Base-by-base conservation (phyloP, 306 rosid genomes). In the Citrullus mucosospermus region DNA sequence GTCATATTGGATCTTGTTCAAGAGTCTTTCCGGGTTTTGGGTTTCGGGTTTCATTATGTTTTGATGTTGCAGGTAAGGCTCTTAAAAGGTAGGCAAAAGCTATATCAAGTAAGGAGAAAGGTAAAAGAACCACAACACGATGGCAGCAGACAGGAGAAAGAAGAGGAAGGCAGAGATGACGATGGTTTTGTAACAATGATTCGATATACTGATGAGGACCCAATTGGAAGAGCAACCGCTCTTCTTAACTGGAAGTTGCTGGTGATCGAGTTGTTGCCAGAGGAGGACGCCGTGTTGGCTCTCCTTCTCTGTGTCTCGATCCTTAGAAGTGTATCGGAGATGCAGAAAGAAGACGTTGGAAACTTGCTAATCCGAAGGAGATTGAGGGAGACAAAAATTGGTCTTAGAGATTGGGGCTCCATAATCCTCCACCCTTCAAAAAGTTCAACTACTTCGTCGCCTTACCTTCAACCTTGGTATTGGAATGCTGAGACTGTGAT, bases 341-440 rank as follows among this genome's bases (percentile, higher is more conserved):
- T 90, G 90, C 89, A 60, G 69, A 89, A 87, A 82, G 89, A 88
- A 80, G 97, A 92, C 32, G 43, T 92, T 51, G 98, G 98, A 59
- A 80, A 85, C 54, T 83, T 95, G 86, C 75, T 91, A 78, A 82
- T 84, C 5, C 86, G 98, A 84, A 88, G 96, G 89, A 89, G 98
- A 79, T 43, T 92, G 51, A 92, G 80, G 82, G 93, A 95, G 78
- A 84, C 86, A 41, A 87, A 65, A 80, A 38, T 81, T 62, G 97
- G 96, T 38, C 85, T 80, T 9, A 87, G 91, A 79, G 97, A 89
- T 62, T 92, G 93, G 93, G 95, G 97, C 73, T 95, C 99, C 38
- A 92, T 91, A 71, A 84, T 82, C 66, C 90, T 90, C 53, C 80
- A 95, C 85, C 93, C 97, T 84, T 83, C 83, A 8, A 67, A 78